phyloP scores from a whole-genome alignment of 73 alveolate species.

The Tetrahymena malaccensis region DNA sequence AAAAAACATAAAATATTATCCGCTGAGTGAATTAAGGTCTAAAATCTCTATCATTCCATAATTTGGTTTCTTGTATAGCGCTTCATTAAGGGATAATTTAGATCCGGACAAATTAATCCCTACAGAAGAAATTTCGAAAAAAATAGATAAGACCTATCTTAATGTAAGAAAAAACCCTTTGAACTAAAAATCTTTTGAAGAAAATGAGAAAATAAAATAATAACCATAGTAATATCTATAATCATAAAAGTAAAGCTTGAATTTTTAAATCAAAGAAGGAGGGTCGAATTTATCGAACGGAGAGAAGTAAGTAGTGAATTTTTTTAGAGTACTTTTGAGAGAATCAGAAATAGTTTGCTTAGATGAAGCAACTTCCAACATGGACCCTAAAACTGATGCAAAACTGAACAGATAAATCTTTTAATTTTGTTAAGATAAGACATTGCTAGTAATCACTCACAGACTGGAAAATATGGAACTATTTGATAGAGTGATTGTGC shows the following conservation, averaged over 20 bases:
- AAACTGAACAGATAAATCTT: background rate
- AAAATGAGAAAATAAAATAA: too few species aligned
- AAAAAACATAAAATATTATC: constrained; percentile 41
- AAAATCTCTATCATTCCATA: constrained; percentile 50
- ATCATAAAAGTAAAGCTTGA: constrained; percentile 9
- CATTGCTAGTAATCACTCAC: constrained; percentile 55
- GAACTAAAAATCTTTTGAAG: background rate
- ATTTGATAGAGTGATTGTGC: constrained; percentile 52
- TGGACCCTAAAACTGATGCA: constrained; percentile 37
- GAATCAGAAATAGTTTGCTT: constrained; percentile 41
- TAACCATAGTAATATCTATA: background rate
- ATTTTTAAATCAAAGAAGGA: constrained; percentile 12
- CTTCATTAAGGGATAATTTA: constrained; percentile 55
- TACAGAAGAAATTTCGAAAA: background rate
- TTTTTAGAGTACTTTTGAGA: constrained; percentile 44
- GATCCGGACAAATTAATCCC: constrained; percentile 44
- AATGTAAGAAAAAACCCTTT: background rate
- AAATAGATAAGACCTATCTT: background rate
- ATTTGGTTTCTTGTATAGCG: constrained; percentile 47
- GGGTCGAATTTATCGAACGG: constrained; percentile 57
- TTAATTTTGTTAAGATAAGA: constrained; percentile 35
- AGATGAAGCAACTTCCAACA: constrained; percentile 67
- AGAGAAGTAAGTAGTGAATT: constrained; percentile 50
- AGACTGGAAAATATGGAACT: constrained; percentile 45
- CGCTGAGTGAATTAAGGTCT: constrained; percentile 34